Base-by-base conservation (phyloP, 2,329 filamentous ascomycete genomes). In the Fusarium begoniae region DNA sequence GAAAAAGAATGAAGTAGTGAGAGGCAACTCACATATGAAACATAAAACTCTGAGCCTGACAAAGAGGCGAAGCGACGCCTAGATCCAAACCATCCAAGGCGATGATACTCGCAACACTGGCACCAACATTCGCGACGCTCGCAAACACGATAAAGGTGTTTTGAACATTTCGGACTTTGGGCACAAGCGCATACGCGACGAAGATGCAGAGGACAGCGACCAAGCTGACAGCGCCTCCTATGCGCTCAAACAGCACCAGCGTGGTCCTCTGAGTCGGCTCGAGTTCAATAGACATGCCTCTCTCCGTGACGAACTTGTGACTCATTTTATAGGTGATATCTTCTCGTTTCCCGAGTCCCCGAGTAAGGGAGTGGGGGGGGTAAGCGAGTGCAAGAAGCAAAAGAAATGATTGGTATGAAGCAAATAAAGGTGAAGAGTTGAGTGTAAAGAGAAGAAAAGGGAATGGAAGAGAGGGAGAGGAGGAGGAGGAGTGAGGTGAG, bases 51-150 rank as follows among this genome's bases (percentile, higher is more conserved):
- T 90, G 89, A 1, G 86, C 83, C 76, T 89, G 88, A 75, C 90
- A 96, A 11, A 95, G 82, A 5, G 87, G 78, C 37, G 88, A 90
- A 1, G 83, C 80, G 26, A 84, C 82, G 3, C 90, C 90, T 41
- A 83, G 82, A 4, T 82, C 78, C 45, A 95, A 85, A 3, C 91
- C 92, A 22, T 90, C 88, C 63, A 90, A 89, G 11, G 91, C 92
- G 54, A 95, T 94, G 32, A 94, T 84, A 54, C 92, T 94, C 17
- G 91, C 93, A 48, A 87, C 82, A 73, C 89, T 89, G 18, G 89
- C 89, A 5, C 88, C 88, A 9, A 90, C 81, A 72, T 91, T 91
- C 67, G 88, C 87, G 32, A 90, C 83, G 26, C 88, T 90, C 11
- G 89, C 89, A 75, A 90, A 90, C 30, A 90, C 83, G 57, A 91